These are phyloP conservation scores for Coriolopsis trogii DNA, from an alignment of 1,284 basidiomycete genomes.

Conservation along the genomic window DNA sequence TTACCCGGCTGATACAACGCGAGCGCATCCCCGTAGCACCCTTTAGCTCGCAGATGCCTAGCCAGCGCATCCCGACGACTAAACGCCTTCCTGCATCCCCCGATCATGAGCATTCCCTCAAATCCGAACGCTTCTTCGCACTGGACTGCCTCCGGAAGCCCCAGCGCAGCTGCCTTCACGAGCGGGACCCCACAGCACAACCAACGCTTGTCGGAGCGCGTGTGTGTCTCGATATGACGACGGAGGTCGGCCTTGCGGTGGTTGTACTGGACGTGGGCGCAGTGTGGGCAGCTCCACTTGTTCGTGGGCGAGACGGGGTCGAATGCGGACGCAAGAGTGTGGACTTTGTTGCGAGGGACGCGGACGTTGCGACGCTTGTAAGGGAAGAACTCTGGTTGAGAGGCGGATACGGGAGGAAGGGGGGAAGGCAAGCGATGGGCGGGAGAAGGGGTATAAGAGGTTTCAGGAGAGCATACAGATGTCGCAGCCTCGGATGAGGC, in stretches of 20 bases:
- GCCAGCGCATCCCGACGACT: slow-evolving; percentile 25
- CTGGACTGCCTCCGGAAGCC: background rate
- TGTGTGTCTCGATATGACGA: slow-evolving; percentile 25
- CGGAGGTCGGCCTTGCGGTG: slow-evolving; percentile 23
- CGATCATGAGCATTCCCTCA: slow-evolving; percentile 16
- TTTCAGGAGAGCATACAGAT: too few relatives aligned
- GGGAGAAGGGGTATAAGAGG: too few relatives aligned
- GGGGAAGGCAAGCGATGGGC: too few relatives aligned
- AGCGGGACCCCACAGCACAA: slow-evolving; percentile 25
- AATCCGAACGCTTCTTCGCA: slow-evolving; percentile 22
- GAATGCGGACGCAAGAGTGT: background rate
- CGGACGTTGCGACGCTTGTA: background rate
- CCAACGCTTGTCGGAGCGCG: slow-evolving; percentile 14
- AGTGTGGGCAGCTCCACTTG: slow-evolving; percentile 11
- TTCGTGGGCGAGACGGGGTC: background rate
- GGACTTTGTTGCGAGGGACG: background rate
- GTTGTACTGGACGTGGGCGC: slow-evolving; percentile 19
- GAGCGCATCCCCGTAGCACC: slow-evolving; percentile 15
- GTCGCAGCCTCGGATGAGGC: too few relatives aligned
- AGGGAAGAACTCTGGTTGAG: background rate
- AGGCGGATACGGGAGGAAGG: too few relatives aligned
- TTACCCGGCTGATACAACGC: slow-evolving; percentile 3
- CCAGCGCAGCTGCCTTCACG: slow-evolving; percentile 2
- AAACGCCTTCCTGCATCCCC: slow-evolving; percentile 27
- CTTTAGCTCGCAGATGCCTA: slow-evolving; percentile 21